These are phyloP conservation scores for Podospora anserina DNA, from an alignment of 495 filamentous ascomycete species.

Conservation along the genomic window DNA sequence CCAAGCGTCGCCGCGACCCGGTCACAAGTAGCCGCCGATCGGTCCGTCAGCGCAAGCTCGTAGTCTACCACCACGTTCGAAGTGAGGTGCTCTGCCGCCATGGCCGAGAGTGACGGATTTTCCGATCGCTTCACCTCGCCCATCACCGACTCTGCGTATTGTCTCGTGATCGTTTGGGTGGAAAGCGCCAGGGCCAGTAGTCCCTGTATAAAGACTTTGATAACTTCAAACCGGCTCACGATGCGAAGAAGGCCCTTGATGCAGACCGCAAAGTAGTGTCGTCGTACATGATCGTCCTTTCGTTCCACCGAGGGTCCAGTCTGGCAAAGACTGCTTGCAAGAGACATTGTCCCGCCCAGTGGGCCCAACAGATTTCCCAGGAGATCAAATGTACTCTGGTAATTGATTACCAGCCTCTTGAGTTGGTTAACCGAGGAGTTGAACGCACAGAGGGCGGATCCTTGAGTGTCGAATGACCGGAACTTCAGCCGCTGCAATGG, in stretches of 20 bases:
- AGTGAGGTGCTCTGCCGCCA: background rate
- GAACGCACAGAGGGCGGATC: background rate
- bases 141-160: background rate
- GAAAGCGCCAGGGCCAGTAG: background rate
- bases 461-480: background rate
- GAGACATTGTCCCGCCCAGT: background rate
- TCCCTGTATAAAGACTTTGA: background rate
- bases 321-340: slow-evolving; percentile 3
- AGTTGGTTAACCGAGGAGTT: slow-evolving; percentile 6
- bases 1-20: background rate
- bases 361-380: background rate
- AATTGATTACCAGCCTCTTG: background rate
- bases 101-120: background rate
- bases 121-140: background rate
- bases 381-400: slow-evolving; percentile 1
- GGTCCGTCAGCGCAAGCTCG: background rate
- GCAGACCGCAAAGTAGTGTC: slow-evolving; percentile 1
- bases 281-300: background rate
- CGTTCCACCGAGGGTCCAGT: background rate
- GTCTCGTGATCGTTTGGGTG: background rate
- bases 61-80: background rate
- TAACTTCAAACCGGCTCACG: background rate
- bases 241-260: background rate
- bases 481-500: background rate
- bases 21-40: background rate